Conservation (phyloP, 352 stramenopile species). For the Blastocystis sp. region DNA sequence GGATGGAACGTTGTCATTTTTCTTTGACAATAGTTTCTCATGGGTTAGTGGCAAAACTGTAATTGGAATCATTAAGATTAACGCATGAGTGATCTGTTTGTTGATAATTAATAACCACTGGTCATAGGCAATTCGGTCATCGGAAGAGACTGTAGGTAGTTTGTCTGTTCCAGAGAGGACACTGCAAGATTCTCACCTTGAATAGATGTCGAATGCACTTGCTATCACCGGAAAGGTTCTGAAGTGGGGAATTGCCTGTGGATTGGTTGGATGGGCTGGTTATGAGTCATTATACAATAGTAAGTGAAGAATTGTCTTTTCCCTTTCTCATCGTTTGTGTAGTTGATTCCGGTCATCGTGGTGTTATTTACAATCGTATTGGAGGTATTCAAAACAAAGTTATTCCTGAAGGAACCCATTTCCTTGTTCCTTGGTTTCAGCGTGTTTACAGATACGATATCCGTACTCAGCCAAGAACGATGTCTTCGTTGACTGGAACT, state of each 20-base stretch:
- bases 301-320: background rate
- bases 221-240: constrained; percentile 64
- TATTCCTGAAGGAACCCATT: constrained; percentile 87
- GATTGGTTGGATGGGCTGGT: constrained; percentile 71
- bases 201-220: constrained; percentile 33
- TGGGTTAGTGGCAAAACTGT: constrained; percentile 31
- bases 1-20: constrained; percentile 17
- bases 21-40: constrained; percentile 51
- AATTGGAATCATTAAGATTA: constrained; percentile 33
- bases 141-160: too few species aligned
- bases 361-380: constrained; percentile 80
- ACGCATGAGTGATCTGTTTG: background rate
- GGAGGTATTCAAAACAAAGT: constrained; percentile 74
- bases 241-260: constrained; percentile 71
- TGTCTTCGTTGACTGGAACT: constrained; percentile 79
- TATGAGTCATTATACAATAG: constrained; percentile 79
- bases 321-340: background rate
- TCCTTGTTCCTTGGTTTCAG: constrained; percentile 93
- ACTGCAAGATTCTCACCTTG: background rate
- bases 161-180: too few species aligned
- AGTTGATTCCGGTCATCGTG: constrained; percentile 76
- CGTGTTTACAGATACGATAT: constrained; percentile 88
- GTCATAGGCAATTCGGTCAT: background rate
- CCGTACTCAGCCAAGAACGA: constrained; percentile 82
- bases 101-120: background rate